These are phyloP conservation scores for Plectranthus barbatus DNA, from an alignment of 257 asterid species.

Conservation along the genomic window DNA sequence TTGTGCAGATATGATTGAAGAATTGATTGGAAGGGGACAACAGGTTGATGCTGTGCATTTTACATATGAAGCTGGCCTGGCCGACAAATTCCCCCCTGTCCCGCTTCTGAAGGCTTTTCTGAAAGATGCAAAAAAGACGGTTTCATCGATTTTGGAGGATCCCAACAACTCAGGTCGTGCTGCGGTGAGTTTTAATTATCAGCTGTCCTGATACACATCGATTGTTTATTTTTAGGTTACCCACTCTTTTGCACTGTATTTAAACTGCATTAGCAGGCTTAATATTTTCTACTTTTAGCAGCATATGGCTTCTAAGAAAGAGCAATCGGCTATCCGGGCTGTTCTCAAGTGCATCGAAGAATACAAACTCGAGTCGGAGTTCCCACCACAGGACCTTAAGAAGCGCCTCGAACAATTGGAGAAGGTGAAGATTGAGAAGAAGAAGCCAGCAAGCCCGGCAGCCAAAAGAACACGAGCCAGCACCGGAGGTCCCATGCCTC, in stretches of 20 bases:
- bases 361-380: constrained; percentile 79
- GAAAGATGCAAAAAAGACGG: constrained; percentile 85
- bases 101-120: constrained; percentile 89
- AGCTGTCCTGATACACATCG: neutral
- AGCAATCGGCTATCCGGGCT: constrained; percentile 92
- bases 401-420: constrained; percentile 86
- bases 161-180: constrained; percentile 90
- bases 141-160: constrained; percentile 66
- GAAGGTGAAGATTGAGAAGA: constrained; percentile 74
- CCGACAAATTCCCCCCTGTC: constrained; percentile 79
- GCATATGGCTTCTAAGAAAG: constrained; percentile 96
- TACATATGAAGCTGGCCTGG: constrained; percentile 88
- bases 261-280: neutral
- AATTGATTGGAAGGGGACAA: constrained; percentile 88
- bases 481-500: constrained; percentile 97
- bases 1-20: constrained; percentile 85
- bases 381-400: constrained; percentile 81
- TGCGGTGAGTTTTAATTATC: constrained; percentile 39
- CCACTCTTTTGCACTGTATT: neutral
- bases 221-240: neutral
- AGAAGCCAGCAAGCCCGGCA: constrained; percentile 80
- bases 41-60: constrained; percentile 99
- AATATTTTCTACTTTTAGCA: constrained; percentile 12
- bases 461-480: constrained; percentile 88
- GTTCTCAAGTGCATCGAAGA: constrained; percentile 92